Evolutionary conservation across 441 rosid species (phyloP).

Genomic region (Gossypium gossypioides): DNA sequence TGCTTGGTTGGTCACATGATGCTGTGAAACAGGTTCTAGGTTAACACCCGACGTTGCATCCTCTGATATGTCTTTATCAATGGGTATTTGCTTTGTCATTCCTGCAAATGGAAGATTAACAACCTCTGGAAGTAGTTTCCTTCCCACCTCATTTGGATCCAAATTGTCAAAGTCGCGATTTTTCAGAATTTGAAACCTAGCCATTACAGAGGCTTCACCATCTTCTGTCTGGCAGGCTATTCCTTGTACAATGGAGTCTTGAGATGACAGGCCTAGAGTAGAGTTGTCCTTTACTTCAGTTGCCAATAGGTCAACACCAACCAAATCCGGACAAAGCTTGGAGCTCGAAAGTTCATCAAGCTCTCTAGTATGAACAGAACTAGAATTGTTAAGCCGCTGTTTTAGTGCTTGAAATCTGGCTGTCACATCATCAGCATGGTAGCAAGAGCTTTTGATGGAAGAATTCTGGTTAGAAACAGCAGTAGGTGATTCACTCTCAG

Average conservation of each 20-base stretch:
- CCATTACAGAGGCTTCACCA: conserved; percentile 27
- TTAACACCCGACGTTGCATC: conserved; percentile 10
- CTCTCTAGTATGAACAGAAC: conserved; percentile 14
- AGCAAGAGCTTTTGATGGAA: conserved; percentile 19
- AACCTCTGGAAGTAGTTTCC: conserved; percentile 7
- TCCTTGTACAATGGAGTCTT: conserved; percentile 10
- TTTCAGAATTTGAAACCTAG: conserved; percentile 34
- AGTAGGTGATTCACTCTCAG: conserved; percentile 11
- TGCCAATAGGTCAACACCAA: conserved; percentile 20
- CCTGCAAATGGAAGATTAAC: conserved; percentile 20
- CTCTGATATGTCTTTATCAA: conserved; percentile 5
- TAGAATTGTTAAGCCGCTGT: conserved; percentile 22
- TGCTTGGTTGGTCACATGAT: background rate
- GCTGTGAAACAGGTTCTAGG: conserved; percentile 7
- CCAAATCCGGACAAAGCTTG: conserved; percentile 12
- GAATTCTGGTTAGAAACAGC: conserved; percentile 19
- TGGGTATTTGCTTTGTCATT: conserved; percentile 11
- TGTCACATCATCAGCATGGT: conserved; percentile 35
- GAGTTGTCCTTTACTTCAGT: conserved; percentile 19
- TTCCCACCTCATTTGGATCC: conserved; percentile 14
- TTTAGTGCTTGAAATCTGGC: conserved; percentile 40
- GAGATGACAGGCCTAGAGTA: conserved; percentile 4
- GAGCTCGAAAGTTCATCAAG: conserved; percentile 23
- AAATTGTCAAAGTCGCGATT: conserved; percentile 18
- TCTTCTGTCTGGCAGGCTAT: conserved; percentile 16